Base-by-base conservation (phyloP, 371 early-diverging fungal genomes). In the Rhizopus stolonifer region DNA sequence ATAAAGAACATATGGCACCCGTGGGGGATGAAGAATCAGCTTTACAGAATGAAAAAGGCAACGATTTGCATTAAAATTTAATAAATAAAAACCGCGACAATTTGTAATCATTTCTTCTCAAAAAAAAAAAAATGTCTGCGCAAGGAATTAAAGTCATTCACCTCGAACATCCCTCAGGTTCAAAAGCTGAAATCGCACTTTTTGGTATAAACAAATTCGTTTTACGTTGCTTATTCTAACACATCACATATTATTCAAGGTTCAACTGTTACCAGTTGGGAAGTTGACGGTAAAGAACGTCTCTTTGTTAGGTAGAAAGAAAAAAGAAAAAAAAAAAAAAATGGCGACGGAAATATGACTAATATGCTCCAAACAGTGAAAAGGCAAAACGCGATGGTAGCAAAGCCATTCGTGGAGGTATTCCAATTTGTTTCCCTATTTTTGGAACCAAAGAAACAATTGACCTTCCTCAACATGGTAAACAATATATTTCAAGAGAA, bases 361-460 rank as follows among this genome's bases (percentile, higher is more conserved):
- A n/a, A n/a, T n/a, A n/a, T n/a, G 10, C 15, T 29, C 3, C 1
- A 17, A 9, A 36, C 55, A 88, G 89, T 57, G 62, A 77, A 48
- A 73, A 86, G 52, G 87, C 92, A 4, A 62, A 85, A 19, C 74
- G 86, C 3, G 83, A 92, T 65, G 90, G 91, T 11, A 78, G 84
- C 54, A 94, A 92, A 71, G 89, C 92, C 8, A 90, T 92, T 59
- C 90, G 92, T 34, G 94, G 94, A 46, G 91, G 91, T 56, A 87
- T 82, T 54, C 90, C 89, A 7, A 63, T 90, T 9, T 89, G 87
- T n/a, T 92, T 90, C 58, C 91, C 93, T 21, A 87, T 90, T 49
- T 92, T 92, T 65, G 91, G 90, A 25, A 76, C 83, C 8, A 72
- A 76, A 32, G 70, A 68, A 15, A 76, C 77, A 8, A 74, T 81